Evolutionary conservation across 2,329 filamentous ascomycete species (phyloP).

Genomic region (Cladosporium sp.): DNA sequence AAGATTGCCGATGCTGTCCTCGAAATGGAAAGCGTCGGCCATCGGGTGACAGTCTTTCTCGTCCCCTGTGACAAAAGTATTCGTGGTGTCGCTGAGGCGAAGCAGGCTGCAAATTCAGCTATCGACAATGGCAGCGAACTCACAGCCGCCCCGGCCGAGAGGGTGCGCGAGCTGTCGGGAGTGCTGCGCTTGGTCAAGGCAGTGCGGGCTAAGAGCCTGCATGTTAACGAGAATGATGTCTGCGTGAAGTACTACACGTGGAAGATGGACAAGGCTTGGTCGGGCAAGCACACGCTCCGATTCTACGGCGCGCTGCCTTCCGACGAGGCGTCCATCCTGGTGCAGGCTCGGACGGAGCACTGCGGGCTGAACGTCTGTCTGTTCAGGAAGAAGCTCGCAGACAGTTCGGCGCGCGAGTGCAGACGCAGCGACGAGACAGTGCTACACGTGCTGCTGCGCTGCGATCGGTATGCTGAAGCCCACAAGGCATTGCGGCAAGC

Average conservation of each 20-base stretch:
- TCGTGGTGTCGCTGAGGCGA: not conserved
- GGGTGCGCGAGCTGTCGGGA: constrained; percentile 12
- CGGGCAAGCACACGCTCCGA: not conserved
- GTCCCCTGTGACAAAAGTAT: not conserved
- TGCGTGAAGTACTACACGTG: constrained; percentile 15
- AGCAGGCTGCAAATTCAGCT: not conserved
- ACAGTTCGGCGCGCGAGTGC: not conserved
- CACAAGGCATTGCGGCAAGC: constrained; percentile 4
- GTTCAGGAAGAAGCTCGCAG: not conserved
- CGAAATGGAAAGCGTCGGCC: not conserved
- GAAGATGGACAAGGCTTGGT: constrained; percentile 10
- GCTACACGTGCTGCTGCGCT: not conserved
- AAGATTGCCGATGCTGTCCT: not conserved
- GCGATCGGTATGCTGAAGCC: not conserved
- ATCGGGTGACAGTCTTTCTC: not conserved
- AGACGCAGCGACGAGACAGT: not conserved
- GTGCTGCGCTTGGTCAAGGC: constrained; percentile 13
- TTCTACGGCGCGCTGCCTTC: not conserved
- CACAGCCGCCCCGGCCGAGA: constrained; percentile 9
- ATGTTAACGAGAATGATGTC: constrained; percentile 9
- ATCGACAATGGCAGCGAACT: constrained; percentile 47
- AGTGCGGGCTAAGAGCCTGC: constrained; percentile 5
- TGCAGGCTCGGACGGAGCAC: not conserved
- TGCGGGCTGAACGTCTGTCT: not conserved
- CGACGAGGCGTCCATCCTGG: not conserved